phyloP scores from a whole-genome alignment of 2,329 filamentous ascomycete genomes.

The Fonsecaea monophora region DNA sequence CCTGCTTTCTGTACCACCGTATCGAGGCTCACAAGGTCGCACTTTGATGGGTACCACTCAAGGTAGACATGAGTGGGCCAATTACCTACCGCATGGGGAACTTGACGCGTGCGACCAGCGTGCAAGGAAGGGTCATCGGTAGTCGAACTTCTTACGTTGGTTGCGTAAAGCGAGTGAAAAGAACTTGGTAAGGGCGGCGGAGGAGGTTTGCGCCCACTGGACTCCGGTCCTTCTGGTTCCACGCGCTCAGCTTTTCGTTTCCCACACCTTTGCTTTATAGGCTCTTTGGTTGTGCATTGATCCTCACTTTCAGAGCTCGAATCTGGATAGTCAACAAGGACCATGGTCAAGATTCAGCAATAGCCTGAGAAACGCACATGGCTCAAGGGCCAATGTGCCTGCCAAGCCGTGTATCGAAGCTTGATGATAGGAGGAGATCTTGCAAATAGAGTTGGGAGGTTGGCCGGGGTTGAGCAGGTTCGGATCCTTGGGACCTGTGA shows the following conservation, averaged over 20 bases:
- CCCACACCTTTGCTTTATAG: slow-evolving; percentile 23
- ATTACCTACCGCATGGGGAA: slow-evolving; percentile 83
- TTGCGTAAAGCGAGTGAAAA: slow-evolving; percentile 91
- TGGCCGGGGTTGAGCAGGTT: slow-evolving; percentile 12
- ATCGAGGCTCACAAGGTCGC: slow-evolving; percentile 45
- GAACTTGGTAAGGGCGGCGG: slow-evolving; percentile 66
- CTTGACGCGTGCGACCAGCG: slow-evolving; percentile 79
- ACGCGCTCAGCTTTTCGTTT: slow-evolving; percentile 35
- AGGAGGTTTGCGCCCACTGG: slow-evolving; percentile 25
- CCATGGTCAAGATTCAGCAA: slow-evolving; percentile 18
- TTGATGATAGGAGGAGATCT: slow-evolving; percentile 1
- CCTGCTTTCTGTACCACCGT: slow-evolving; percentile 40
- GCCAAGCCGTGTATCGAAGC: slow-evolving; percentile 26
- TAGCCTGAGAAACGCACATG: slow-evolving; percentile 9
- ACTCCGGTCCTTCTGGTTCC: slow-evolving; percentile 34
- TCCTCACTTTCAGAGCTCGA: slow-evolving; percentile 49
- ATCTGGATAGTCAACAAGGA: slow-evolving; percentile 69
- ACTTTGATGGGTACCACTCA: slow-evolving; percentile 71
- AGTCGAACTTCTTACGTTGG: slow-evolving; percentile 76
- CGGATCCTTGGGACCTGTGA: slow-evolving; percentile 14
- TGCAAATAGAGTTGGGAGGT: neutral
- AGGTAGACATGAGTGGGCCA: slow-evolving; percentile 94
- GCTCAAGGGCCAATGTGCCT: slow-evolving; percentile 21
- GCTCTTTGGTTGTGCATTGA: slow-evolving; percentile 12
- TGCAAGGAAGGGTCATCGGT: slow-evolving; percentile 85